phyloP scores from a whole-genome alignment of 495 filamentous ascomycete species.

The Hypomontagnella monticulosa region DNA sequence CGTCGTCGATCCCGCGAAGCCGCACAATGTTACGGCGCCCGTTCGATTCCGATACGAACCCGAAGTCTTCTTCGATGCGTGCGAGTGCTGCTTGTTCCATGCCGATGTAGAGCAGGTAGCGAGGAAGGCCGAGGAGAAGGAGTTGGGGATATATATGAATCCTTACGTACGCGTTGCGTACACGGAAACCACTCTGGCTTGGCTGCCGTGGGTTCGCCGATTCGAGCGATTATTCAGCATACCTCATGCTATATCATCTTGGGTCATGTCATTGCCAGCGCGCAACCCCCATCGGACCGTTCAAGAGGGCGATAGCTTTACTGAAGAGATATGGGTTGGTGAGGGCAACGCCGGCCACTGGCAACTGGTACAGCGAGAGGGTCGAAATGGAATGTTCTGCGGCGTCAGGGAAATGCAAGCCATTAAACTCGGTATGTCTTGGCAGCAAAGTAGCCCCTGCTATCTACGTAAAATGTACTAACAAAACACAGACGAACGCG shows the following conservation, averaged over 20 bases:
- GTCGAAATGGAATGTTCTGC: conserved; percentile 47
- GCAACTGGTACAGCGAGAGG: conserved; percentile 35
- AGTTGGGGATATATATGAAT: conserved; percentile 74
- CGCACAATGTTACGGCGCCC: conserved; percentile 50
- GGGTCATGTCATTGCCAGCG: conserved; percentile 62
- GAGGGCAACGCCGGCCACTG: conserved; percentile 34
- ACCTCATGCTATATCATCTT: conserved; percentile 64
- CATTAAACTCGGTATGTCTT: conserved; percentile 37
- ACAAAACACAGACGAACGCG: conserved; percentile 29
- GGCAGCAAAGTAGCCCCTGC: too few species aligned
- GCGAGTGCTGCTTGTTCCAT: conserved; percentile 82
- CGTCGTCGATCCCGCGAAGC: conserved; percentile 41
- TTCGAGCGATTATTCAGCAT: conserved; percentile 68
- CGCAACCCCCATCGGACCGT: conserved; percentile 68
- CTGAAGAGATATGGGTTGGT: conserved; percentile 63
- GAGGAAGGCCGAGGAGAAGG: conserved; percentile 52
- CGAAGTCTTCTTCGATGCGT: conserved; percentile 77
- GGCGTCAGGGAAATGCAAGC: conserved; percentile 49
- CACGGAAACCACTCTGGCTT: conserved; percentile 60
- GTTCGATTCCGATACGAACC: conserved; percentile 72
- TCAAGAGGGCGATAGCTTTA: conserved; percentile 61
- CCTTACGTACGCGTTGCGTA: conserved; percentile 78
- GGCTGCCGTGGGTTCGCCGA: conserved; percentile 63
- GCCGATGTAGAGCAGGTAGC: conserved; percentile 66
- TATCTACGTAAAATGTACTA: neutral